Base-by-base conservation (phyloP, 2,329 filamentous ascomycete genomes). In the Xenoacremonium recifei region DNA sequence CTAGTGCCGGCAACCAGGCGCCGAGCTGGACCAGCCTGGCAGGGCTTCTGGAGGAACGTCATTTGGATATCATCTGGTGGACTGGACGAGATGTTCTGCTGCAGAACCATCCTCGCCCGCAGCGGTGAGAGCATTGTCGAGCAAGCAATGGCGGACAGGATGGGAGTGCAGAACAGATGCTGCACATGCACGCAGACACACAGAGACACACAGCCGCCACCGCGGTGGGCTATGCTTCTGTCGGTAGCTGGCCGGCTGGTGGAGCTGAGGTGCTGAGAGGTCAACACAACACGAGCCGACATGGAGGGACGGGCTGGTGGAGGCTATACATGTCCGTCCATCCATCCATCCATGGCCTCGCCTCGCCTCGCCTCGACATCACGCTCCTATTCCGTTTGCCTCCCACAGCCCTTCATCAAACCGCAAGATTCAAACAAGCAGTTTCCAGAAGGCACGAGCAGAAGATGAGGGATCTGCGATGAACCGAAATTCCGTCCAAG, bases 401-500 rank as follows among this genome's bases (percentile, higher is more conserved):
- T n/a, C n/a, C n/a, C n/a, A n/a, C n/a, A n/a, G n/a, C n/a, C n/a
- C n/a, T n/a, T n/a, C n/a, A n/a, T n/a, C n/a, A n/a, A n/a, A n/a
- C n/a, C n/a, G n/a, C n/a, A n/a, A n/a, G 13, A 27, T 13, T 27
- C 23, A 27, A 27, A n/a, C n/a, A n/a, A n/a, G n/a, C n/a, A n/a
- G n/a, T n/a, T 27, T 36, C 37, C 25, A 19, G 27, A 35, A 37
- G 29, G 38, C 40, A 35, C 30, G 30, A 29, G 25, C 10, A n/a
- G 21, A 35, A 17, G 32, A 27, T 34, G 31, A 23, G 17, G 42
- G 50, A 57, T 54, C 54, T 51, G 50, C 54, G 47, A 37, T 27
- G 40, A 42, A 38, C 44, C 49, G 47, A 51, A 57, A 56, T 57
- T n/a, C n/a, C n/a, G n/a, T n/a, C n/a, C n/a, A n/a, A n/a, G n/a